A percentile compares a stretch with the other conserved stretches of the same genome.
Evolutionary conservation across 352 stramenopile species (phyloP).

Genomic region (Phytophthora ramorum): DNA sequence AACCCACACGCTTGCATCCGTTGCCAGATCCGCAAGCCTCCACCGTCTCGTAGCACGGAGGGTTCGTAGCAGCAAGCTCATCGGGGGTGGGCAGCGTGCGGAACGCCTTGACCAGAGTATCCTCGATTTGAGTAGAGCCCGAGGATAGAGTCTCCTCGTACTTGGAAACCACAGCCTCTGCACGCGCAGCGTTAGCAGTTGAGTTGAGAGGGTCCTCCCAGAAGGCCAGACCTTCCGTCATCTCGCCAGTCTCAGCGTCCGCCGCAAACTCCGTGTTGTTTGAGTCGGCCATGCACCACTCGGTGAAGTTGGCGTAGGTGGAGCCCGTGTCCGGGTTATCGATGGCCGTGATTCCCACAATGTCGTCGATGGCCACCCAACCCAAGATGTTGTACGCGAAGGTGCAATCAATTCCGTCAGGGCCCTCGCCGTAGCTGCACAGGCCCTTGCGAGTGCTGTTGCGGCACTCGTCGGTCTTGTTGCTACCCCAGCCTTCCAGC

Average conservation of each 20-base stretch:
- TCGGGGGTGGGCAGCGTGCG: slow-evolving; percentile 51
- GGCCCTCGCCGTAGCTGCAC: slow-evolving; percentile 59
- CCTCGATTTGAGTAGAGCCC: slow-evolving; percentile 56
- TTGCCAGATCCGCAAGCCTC: slow-evolving; percentile 50
- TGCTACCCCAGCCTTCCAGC: slow-evolving; percentile 55
- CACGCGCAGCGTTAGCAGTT: slow-evolving; percentile 57
- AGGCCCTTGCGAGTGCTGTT: slow-evolving; percentile 60
- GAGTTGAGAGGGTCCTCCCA: slow-evolving; percentile 70
- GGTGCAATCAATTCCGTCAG: slow-evolving; percentile 76
- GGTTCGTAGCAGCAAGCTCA: slow-evolving; percentile 59
- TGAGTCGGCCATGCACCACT: slow-evolving; percentile 65
- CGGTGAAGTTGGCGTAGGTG: slow-evolving; percentile 67
- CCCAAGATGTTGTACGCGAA: slow-evolving; percentile 83
- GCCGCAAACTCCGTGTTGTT: slow-evolving; percentile 69
- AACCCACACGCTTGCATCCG: slow-evolving; percentile 72
- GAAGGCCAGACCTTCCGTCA: slow-evolving; percentile 58
- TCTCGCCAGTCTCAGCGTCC: slow-evolving; percentile 41
- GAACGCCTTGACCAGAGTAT: slow-evolving; percentile 45
- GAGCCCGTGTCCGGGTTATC: slow-evolving; percentile 54
- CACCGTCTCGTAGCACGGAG: slow-evolving; percentile 76
- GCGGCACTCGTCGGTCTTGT: slow-evolving; percentile 71
- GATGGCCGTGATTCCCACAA: slow-evolving; percentile 79
- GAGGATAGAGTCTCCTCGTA: slow-evolving; percentile 54
- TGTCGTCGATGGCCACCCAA: slow-evolving; percentile 80
- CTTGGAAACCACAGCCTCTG: slow-evolving; percentile 51